Percentiles rank a stretch among this genome's conserved stretches.
Evolutionary conservation across 1,284 basidiomycete genomes (phyloP).

Genomic region (Rhodotorula sp.): DNA sequence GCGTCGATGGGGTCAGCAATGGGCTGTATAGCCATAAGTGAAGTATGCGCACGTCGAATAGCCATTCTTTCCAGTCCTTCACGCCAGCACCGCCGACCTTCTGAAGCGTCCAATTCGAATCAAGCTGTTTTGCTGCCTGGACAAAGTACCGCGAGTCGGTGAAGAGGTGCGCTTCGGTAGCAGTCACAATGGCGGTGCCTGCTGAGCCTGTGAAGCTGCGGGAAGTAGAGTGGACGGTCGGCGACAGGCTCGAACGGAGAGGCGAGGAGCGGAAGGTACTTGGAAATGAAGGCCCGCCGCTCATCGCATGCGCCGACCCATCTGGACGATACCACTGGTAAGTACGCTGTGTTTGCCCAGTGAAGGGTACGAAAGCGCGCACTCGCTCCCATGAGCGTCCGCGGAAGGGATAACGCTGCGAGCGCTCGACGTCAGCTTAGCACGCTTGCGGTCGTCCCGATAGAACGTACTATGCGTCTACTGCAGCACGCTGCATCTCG

Average conservation of each 20-base stretch:
- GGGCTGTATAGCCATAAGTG: background rate
- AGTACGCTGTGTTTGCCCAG: background rate
- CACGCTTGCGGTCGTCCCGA: background rate
- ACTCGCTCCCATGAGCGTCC: constrained; percentile 79
- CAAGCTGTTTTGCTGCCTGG: constrained; percentile 86
- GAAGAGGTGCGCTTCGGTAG: constrained; percentile 47
- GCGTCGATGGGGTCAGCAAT: background rate
- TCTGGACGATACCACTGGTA: background rate
- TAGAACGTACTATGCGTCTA: constrained; percentile 80
- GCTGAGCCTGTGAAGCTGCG: constrained; percentile 86
- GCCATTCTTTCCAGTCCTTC: constrained; percentile 84
- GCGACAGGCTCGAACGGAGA: too few species aligned
- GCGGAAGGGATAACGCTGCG: constrained; percentile 49
- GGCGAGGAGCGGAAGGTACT: constrained; percentile 5
- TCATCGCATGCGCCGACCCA: constrained; percentile 73
- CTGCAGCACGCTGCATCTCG: constrained; percentile 84
- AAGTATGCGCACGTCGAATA: constrained; percentile 57
- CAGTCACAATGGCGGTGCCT: constrained; percentile 53
- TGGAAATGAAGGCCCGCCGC: constrained; percentile 77
- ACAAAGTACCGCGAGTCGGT: constrained; percentile 85
- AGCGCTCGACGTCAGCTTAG: background rate
- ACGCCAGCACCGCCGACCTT: constrained; percentile 82
- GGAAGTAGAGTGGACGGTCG: background rate
- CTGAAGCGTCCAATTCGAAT: constrained; percentile 80
- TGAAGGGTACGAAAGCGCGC: constrained; percentile 46